Evolutionary conservation across 2,329 filamentous ascomycete genomes (phyloP).

Genomic region (Ceratocystis eucalypticola): DNA sequence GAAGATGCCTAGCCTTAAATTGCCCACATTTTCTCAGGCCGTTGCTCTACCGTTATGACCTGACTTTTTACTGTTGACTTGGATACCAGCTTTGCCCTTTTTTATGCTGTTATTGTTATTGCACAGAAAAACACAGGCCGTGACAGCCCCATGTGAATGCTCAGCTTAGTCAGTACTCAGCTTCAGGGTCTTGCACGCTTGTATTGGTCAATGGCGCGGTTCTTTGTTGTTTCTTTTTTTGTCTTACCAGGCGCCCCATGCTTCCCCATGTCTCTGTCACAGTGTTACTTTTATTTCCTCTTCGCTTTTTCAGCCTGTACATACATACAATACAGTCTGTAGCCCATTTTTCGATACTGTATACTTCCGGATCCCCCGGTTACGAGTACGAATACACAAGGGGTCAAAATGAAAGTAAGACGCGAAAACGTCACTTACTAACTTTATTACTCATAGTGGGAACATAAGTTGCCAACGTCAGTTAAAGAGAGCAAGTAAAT

Average conservation of each 20-base stretch:
- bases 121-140: not conserved
- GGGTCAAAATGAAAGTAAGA: not conserved
- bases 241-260: not conserved
- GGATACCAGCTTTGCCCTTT: not conserved
- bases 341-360: not conserved
- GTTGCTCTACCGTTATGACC: not conserved
- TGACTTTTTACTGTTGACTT: not conserved
- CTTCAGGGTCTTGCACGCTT: conserved; percentile 2
- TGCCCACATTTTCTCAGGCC: not conserved
- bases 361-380: conserved; percentile 13
- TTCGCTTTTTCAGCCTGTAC: not conserved
- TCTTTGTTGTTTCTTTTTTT: not conserved
- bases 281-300: not conserved
- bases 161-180: not conserved
- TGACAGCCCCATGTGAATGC: not conserved
- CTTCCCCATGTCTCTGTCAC: not conserved
- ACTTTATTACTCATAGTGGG: not conserved
- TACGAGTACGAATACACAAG: conserved; percentile 20
- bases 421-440: not conserved
- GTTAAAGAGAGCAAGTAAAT: not conserved
- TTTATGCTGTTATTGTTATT: not conserved
- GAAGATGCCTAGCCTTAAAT: not conserved
- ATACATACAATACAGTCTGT: not conserved
- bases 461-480: not conserved
- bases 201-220: conserved; percentile 5